These are phyloP conservation scores for Monotropa hypopitys DNA, from an alignment of 179 eudicot genomes.

Conservation along the genomic window DNA sequence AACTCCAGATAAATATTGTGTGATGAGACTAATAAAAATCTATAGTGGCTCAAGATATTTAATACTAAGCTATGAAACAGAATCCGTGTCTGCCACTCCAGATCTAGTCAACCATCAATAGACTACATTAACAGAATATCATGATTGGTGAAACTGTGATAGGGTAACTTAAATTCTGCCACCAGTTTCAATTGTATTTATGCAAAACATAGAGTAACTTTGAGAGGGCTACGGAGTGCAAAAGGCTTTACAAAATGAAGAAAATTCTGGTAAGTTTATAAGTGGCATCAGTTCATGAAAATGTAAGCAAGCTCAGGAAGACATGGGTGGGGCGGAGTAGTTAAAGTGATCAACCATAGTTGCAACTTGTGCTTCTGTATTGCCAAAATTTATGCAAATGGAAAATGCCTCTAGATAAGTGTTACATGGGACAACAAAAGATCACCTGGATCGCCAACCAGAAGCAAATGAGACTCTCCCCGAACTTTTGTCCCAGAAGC, in stretches of 20 bases:
- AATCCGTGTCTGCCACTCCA: not conserved
- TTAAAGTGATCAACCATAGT: not conserved
- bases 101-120: not conserved
- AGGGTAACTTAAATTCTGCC: not conserved
- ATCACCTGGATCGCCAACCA: conserved; percentile 87
- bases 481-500: conserved; percentile 87
- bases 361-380: not conserved
- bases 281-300: not conserved
- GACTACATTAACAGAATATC: not conserved
- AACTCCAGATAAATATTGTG: too few species aligned
- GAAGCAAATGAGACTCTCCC: conserved; percentile 91
- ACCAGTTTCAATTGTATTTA: not conserved
- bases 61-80: too few species aligned
- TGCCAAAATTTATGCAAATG: not conserved
- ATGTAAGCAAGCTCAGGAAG: not conserved
- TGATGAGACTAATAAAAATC: too few species aligned
- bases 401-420: not conserved
- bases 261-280: not conserved
- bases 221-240: not conserved
- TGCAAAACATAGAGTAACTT: not conserved
- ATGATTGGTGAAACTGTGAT: not conserved
- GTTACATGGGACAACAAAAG: not conserved
- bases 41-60: too few species aligned
- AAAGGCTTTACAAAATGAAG: not conserved
- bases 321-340: not conserved